Base-by-base conservation (phyloP, 2,329 filamentous ascomycete species). In the Myotisia sp. region DNA sequence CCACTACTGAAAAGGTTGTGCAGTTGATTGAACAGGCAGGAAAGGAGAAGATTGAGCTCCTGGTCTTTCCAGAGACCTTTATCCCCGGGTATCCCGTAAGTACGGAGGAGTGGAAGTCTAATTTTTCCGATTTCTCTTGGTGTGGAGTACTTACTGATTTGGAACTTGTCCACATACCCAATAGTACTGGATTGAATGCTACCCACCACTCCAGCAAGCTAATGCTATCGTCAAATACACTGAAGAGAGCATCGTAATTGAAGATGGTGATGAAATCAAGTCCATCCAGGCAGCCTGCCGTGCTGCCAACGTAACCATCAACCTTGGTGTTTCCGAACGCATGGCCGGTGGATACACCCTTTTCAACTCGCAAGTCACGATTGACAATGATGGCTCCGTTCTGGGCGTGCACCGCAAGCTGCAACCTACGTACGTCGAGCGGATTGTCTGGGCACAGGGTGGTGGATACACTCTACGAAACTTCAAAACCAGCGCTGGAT, bases 331-430 rank as follows among this genome's bases (percentile, higher is more conserved):
- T 16, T 55, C 49, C 1, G 52, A 58, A 40, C 54, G 54, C 27
- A 41, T 53, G 16, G 44, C 49, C 9, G 42, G 43, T 14, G 52
- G 54, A 23, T 45, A 52, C 35, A 52, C 52, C 2, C 41, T 55
- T 3, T 58, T 56, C 45, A 56, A 56, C 35, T 53, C 52, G 3
- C 54, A 56, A 30, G 45, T 56, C 26, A 45, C 46, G 32, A 50
- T 56, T 35, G 52, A 55, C 18, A 49, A 38, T 30, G 46, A 51
- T 28, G 52, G 54, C 7, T 44, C 41, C 8, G 49, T 56, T 26
- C 43, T 56, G 6, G 52, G 54, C 18, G 52, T 55, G n/a, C 53
- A 56, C 37, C 49, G 54, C 24, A 58, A 57, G 37, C 45, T 58
- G 2, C 53, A 56, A 37, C 53, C 53, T n/a, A 56, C 53, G 0